Evolutionary conservation across 108 stramenopile species (phyloP), one percentile per base, ranked within the genome.

Genomic region (Seminavis robusta): DNA sequence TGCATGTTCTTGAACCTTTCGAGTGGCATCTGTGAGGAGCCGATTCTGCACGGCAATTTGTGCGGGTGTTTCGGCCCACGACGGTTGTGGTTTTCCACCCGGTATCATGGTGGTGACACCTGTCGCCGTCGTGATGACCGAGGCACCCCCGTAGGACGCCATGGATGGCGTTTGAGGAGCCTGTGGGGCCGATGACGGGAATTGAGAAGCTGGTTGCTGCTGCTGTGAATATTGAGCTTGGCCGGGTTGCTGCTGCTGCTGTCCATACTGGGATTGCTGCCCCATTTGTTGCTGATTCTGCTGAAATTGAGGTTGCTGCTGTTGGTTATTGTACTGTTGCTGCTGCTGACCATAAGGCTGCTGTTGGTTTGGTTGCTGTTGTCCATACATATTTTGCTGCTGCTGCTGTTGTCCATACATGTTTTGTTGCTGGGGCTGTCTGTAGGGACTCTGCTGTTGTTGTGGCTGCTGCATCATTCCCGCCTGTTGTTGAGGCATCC

Each of bases 1-100:
- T 5, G 85, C 73, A 31, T 81, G 73, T 42, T 92, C 87, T 32
- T 82, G 73, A 0, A 92, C 68, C 36, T 79, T 79, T 29, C 81
- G 78, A 0, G 74, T 74, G 31, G 87, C 75, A 25, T 69, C 79
- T 19, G 66, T 75, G 21, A 80, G 38, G 33, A 80, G 43, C 1
- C 74, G 69, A 21, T 74, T 64, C 54, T 80, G 79, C 33, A 71
- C 61, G 5, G 78, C 78, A 1, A 58, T 33, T n/a, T 65, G 39
- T 47, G 45, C 19, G 61, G 56, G 16, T 55, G 49, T 3, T 47
- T 49, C 33, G 61, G 6, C 5, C 34, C 23, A 37, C 15, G 53
- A 27, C 32, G 53, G 4, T 52, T 8, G 27, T 38, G 31, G n/a
- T 54, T 33, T 24, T 21, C 33, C 30, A 16, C 23, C n/a, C n/a